These are phyloP conservation scores for Calonectria multiphialidica DNA, from an alignment of 2,329 filamentous ascomycete species.

Conservation along the genomic window DNA sequence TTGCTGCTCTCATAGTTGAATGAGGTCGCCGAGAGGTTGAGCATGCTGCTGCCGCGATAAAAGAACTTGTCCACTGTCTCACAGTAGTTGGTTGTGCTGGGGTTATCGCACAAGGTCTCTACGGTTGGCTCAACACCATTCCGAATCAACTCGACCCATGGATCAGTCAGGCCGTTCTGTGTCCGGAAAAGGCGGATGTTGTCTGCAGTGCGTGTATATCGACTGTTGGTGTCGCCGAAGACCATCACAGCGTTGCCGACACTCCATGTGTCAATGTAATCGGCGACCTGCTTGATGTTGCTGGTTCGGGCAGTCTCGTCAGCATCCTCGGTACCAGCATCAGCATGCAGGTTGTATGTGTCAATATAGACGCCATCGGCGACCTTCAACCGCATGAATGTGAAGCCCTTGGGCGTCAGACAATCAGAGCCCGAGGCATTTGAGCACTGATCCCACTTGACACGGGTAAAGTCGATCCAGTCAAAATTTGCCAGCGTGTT, in stretches of 20 bases:
- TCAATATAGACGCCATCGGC: slow-evolving; percentile 67
- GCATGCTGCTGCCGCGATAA: slow-evolving; percentile 62
- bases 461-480: slow-evolving; percentile 65
- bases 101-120: slow-evolving; percentile 22
- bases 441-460: slow-evolving; percentile 71
- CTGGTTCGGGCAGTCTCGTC: slow-evolving; percentile 68
- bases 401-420: slow-evolving; percentile 78
- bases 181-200: slow-evolving; percentile 60
- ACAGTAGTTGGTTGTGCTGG: slow-evolving; percentile 67
- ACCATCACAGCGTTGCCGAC: slow-evolving; percentile 72
- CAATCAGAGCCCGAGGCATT: slow-evolving; percentile 69
- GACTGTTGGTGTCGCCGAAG: slow-evolving; percentile 74
- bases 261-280: slow-evolving; percentile 68
- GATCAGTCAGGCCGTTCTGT: slow-evolving; percentile 66
- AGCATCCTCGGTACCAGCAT: slow-evolving; percentile 64
- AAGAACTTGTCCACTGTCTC: slow-evolving; percentile 78
- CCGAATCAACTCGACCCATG: slow-evolving; percentile 69
- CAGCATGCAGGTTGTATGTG: slow-evolving; percentile 75
- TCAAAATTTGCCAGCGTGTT: slow-evolving; percentile 72
- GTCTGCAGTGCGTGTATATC: slow-evolving; percentile 65
- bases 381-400: slow-evolving; percentile 71
- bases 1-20: slow-evolving; percentile 67
- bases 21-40: slow-evolving; percentile 59
- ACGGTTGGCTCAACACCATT: slow-evolving; percentile 57
- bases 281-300: slow-evolving; percentile 70